Evolutionary conservation across 2,329 filamentous ascomycete species (phyloP).

Genomic region (Fusarium tanahbumbuense): DNA sequence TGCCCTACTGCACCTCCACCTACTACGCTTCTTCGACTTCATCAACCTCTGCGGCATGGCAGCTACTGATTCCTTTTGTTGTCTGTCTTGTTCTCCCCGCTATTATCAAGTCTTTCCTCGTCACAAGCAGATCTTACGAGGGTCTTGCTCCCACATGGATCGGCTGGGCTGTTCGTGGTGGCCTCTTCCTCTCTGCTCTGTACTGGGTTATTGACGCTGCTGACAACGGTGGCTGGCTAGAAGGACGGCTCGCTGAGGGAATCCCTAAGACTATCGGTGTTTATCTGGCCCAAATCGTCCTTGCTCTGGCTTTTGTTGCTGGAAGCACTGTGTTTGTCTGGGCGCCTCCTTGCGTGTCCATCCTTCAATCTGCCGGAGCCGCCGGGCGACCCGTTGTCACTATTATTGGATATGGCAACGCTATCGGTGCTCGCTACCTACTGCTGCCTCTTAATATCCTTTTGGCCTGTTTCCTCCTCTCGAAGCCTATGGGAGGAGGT

Average conservation of each 20-base stretch:
- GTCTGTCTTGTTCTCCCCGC: slow-evolving; percentile 77
- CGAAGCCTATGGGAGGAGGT: slow-evolving; percentile 94
- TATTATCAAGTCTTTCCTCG: slow-evolving; percentile 82
- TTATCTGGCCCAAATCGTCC: slow-evolving; percentile 80
- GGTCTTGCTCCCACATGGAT: slow-evolving; percentile 88
- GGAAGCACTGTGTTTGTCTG: slow-evolving; percentile 88
- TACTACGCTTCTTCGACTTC: slow-evolving; percentile 94
- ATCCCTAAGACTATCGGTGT: slow-evolving; percentile 79
- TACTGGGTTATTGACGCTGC: slow-evolving; percentile 94
- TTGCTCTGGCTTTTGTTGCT: slow-evolving; percentile 83
- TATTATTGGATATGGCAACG: slow-evolving; percentile 90
- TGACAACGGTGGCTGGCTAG: slow-evolving; percentile 85
- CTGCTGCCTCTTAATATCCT: slow-evolving; percentile 84
- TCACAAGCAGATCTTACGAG: slow-evolving; percentile 86
- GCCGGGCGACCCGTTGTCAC: slow-evolving; percentile 70
- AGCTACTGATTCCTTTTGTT: slow-evolving; percentile 82
- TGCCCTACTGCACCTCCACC: slow-evolving; percentile 94
- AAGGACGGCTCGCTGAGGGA: slow-evolving; percentile 63
- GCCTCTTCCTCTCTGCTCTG: slow-evolving; percentile 78
- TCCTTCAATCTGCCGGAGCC: slow-evolving; percentile 65
- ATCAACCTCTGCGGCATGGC: slow-evolving; percentile 92
- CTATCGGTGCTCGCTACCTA: slow-evolving; percentile 91
- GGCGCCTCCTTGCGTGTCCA: slow-evolving; percentile 84
- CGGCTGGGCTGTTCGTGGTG: slow-evolving; percentile 79
- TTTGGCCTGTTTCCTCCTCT: slow-evolving; percentile 80